These are phyloP conservation scores for Dendrostoma leiphaemia DNA, from an alignment of 2,329 filamentous ascomycete genomes.

Conservation along the genomic window DNA sequence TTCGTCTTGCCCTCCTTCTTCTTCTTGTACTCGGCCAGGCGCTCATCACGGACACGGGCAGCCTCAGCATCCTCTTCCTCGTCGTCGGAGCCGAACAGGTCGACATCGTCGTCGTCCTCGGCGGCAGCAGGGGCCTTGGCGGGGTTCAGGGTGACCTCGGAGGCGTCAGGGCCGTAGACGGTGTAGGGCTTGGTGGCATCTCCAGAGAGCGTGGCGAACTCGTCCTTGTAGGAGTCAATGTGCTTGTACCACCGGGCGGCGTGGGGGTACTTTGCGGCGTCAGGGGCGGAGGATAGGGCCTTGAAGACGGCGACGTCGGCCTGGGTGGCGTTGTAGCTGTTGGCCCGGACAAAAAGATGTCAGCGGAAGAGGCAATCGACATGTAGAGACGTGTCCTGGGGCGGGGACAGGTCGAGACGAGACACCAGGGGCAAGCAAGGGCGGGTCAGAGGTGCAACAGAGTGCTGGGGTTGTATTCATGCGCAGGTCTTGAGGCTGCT, in stretches of 20 bases:
- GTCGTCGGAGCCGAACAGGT: constrained; percentile 89
- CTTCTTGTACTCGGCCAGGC: constrained; percentile 88
- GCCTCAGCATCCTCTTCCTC: constrained; percentile 94
- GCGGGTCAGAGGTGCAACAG: constrained; percentile 66
- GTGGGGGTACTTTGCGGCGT: constrained; percentile 85
- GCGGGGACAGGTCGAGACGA: neutral
- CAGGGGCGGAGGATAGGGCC: constrained; percentile 73
- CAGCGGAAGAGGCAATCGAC: neutral
- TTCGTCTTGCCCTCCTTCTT: constrained; percentile 96
- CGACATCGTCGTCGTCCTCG: constrained; percentile 81
- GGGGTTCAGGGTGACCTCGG: constrained; percentile 77
- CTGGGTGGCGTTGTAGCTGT: constrained; percentile 70
- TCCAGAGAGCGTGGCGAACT: constrained; percentile 87
- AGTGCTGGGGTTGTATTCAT: constrained; percentile 66
- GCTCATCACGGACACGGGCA: constrained; percentile 78
- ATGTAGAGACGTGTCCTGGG: neutral
- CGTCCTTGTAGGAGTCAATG: constrained; percentile 86
- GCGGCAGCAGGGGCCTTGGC: constrained; percentile 73
- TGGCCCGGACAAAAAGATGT: neutral
- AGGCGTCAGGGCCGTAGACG: constrained; percentile 83
- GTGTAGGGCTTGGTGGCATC: constrained; percentile 87
- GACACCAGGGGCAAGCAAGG: neutral
- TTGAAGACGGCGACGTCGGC: constrained; percentile 97
- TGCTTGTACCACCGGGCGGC: constrained; percentile 99
- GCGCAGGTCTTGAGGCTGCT: constrained; percentile 78